Base-by-base conservation (phyloP, 768 basidiomycete genomes). In the Hortiboletus flavorubellus region DNA sequence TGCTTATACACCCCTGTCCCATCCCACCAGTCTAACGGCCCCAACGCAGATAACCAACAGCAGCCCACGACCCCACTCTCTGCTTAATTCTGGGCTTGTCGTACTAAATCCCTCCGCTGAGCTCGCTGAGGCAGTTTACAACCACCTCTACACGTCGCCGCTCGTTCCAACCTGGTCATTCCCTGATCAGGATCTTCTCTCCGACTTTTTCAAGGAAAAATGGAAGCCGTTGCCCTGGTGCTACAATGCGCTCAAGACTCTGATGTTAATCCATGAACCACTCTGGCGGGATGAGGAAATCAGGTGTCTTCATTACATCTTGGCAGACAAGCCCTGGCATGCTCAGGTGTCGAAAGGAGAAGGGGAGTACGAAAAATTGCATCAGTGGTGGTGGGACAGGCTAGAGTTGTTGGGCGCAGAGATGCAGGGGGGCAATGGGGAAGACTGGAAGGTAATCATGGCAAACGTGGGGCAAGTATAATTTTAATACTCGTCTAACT, bases 241-340 rank as follows among this genome's bases (percentile, higher is more conserved):
- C 57, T 95, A 93, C 71, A 99, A 99, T 64, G 94, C 93, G 0
- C 77, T 98, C 59, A 94, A 93, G 73, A 90, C 94, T n/a, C 70
- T 93, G 62, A 80, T 88, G 43, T 65, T 76, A 33, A 77, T 85
- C 38, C 97, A 99, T 71, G 70, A 78, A 37, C 68, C 78, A 34
- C 66, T 93, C 62, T 99, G 96, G 96, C 74, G 80, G 42, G 93
- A 97, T 65, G 83, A 86, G 4, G 87, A 93, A 69, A 84, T 95
- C 35, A 83, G 86, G 54, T 90, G 92, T 65, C 74, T 95, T 21
- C 94, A 96, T 70, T 95, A 91, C 65, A 93, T 95, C 64, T 73
- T 93, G 52, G 68, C 80, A 2, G 90, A 93, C 64, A 96, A 96
- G 68, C 93, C 93, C 12, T 96, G 93, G 93, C 73, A 81, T 34